Evolutionary conservation across 2,329 filamentous ascomycete species (phyloP).

Genomic region (Paecilomyces fulvus): DNA sequence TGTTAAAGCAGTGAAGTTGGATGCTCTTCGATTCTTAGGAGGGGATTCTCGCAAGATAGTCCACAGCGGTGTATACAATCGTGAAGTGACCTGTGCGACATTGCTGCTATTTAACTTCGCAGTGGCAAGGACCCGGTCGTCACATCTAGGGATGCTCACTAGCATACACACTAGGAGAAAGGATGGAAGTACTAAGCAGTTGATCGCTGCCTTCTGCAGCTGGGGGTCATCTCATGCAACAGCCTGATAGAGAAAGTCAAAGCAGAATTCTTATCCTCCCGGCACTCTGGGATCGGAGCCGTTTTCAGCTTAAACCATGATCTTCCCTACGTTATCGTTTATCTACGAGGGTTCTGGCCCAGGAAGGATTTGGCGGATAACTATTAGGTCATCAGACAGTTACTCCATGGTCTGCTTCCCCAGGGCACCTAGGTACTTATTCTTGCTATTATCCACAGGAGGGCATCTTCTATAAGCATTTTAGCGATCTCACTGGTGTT

Average conservation of each 20-base stretch:
- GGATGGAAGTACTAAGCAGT: neutral
- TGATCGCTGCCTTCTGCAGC: neutral
- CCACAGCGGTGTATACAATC: neutral
- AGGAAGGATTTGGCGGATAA: neutral
- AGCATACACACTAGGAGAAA: neutral
- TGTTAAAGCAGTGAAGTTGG: neutral
- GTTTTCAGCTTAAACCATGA: neutral
- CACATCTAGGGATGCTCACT: neutral
- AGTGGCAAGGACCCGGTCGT: slow-evolving; percentile 3
- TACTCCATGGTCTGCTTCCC: neutral
- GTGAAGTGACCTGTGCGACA: neutral
- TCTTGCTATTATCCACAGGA: neutral
- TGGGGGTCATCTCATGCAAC: neutral
- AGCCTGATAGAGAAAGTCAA: neutral
- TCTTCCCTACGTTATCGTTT: neutral
- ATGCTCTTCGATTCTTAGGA: neutral
- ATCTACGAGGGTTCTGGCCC: neutral
- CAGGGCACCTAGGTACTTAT: neutral
- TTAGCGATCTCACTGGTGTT: slow-evolving; percentile 6
- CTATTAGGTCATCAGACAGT: neutral
- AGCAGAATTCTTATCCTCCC: neutral
- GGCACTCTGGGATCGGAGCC: neutral
- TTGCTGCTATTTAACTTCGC: slow-evolving; percentile 1
- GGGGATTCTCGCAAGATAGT: neutral
- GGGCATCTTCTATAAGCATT: neutral